Evolutionary conservation across 805 yeast genomes (phyloP), one percentile per base, ranked within the genome.

Genomic region (Candida sonorensis): DNA sequence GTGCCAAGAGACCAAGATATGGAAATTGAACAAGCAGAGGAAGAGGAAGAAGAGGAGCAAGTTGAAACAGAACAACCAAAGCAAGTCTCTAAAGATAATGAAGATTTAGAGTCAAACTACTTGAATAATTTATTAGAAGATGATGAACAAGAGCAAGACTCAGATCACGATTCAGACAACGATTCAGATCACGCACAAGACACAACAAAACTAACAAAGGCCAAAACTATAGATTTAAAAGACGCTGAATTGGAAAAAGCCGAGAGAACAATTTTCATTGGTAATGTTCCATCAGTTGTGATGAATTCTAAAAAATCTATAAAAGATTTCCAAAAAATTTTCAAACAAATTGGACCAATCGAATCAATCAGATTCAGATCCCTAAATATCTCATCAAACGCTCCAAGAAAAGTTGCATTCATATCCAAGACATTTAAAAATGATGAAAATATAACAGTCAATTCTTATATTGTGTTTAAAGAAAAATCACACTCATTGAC

Each of bases 371-470:
- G 99, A 56, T 92, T 87, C 66, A 73, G 99, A 60, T 87, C 97
- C 2, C 81, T 92, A 44, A 84, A 95, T 3, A 85, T 88, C 42
- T 77, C 81, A 34, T 94, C 87, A 51, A 77, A 82, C 21, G 66
- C 87, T 30, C 97, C 97, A 34, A 74, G 97, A 54, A 90, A 87
- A 51, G 87, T 84, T 23, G 97, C 98, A 0, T 86, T 79, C 53
- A 80, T 83, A 38, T 73, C 78, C 48, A 85, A 84, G 51, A 75
- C 79, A 40, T 66, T 88, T 37, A 90, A 88, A 52, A 69, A 75
- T 28, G 69, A 77, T 18, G 90, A 84, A 33, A 23, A 22, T 22
- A 8, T 10, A 23, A 73, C 92, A 2, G 72, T 88, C 27, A 92
- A 92, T 56, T 86, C 95, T 11, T 92, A 92, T 53, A 67, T 90